These are phyloP conservation scores for Erodium moschatum DNA, from an alignment of 441 rosid genomes.

Conservation along the genomic window DNA sequence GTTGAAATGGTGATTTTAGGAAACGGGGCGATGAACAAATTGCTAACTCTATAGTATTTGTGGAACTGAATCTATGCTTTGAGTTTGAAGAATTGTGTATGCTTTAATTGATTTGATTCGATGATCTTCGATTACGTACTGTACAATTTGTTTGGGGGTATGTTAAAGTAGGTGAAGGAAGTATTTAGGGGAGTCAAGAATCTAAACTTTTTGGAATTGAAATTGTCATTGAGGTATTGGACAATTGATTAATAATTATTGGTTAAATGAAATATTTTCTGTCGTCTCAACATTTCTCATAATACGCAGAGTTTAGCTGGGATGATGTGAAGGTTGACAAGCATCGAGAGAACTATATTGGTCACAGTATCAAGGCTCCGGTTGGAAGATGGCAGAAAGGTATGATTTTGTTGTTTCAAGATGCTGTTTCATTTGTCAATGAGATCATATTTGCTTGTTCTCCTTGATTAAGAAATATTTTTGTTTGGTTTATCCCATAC, in stretches of 20 bases:
- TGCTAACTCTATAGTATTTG: neutral
- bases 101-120: neutral
- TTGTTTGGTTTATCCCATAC: neutral
- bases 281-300: neutral
- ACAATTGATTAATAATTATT: no score
- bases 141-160: neutral
- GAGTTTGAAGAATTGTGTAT: neutral
- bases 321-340: conserved; percentile 92
- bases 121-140: no score
- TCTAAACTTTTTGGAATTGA: no score
- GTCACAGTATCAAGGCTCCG: conserved; percentile 90
- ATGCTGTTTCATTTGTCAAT: neutral
- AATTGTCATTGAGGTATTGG: no score
- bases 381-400: conserved; percentile 99
- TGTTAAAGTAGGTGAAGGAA: neutral
- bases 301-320: conserved; percentile 81
- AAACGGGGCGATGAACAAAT: no score
- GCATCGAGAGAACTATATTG: conserved; percentile 82
- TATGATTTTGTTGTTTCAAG: conserved; percentile 17
- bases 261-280: no score
- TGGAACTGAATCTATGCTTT: neutral
- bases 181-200: neutral
- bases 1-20: neutral
- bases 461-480: neutral
- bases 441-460: neutral